A percentile compares a stretch with the other conserved stretches of the same genome.
Conservation (phyloP, 2,329 filamentous ascomycete species). For the Aspergillus terreus region DNA sequence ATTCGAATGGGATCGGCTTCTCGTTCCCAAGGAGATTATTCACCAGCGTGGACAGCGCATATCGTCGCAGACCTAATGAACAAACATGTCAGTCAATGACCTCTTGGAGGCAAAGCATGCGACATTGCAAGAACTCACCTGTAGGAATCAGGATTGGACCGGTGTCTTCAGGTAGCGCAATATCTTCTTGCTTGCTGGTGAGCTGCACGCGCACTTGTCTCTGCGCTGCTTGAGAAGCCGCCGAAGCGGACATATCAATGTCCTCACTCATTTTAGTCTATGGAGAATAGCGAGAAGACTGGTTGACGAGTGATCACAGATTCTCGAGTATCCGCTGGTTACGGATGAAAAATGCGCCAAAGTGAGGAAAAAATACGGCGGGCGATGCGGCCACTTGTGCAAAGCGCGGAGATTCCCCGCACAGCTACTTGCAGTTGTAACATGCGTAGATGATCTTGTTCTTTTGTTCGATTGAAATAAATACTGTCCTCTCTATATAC, state of each 20-base stretch:
- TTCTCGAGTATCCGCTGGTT: slow-evolving; percentile 10
- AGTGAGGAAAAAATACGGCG: slow-evolving; percentile 39
- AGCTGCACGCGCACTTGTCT: slow-evolving; percentile 55
- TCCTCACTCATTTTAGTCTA: slow-evolving; percentile 24
- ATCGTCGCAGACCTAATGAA: slow-evolving; percentile 51
- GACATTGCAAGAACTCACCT: slow-evolving; percentile 38
- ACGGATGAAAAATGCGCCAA: slow-evolving; percentile 23
- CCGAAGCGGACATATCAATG: slow-evolving; percentile 15
- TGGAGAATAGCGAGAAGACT: background rate
- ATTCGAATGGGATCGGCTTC: slow-evolving; percentile 66
- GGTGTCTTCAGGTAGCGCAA: slow-evolving; percentile 52
- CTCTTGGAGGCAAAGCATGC: background rate
- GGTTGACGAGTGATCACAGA: background rate
- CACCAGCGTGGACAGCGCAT: slow-evolving; percentile 60
- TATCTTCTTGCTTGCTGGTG: slow-evolving; percentile 49
- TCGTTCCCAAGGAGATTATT: slow-evolving; percentile 58
- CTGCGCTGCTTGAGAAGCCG: slow-evolving; percentile 26
- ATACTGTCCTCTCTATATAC: slow-evolving; percentile 2
- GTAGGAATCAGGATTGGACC: slow-evolving; percentile 58
- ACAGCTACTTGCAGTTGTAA: background rate
- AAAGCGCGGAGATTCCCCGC: slow-evolving; percentile 31
- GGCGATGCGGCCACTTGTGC: slow-evolving; percentile 38
- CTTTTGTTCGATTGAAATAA: background rate
- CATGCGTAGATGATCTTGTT: background rate
- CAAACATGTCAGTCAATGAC: slow-evolving; percentile 10